These are phyloP conservation scores for Pleurotus platypus DNA, from an alignment of 768 basidiomycete species.

Conservation along the genomic window DNA sequence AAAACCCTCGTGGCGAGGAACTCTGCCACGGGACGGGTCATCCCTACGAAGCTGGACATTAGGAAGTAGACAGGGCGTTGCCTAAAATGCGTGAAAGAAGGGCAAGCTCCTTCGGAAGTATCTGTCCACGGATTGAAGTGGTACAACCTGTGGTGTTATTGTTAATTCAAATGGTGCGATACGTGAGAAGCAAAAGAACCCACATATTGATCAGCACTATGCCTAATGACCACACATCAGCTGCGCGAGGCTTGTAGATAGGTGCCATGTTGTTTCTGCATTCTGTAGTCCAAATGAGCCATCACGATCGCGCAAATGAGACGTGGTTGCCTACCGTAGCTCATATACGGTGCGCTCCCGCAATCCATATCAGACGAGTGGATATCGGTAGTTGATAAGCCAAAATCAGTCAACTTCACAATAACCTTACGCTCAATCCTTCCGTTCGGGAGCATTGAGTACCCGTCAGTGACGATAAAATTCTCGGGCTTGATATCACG, in stretches of 20 bases:
- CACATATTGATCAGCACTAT: conserved; percentile 99
- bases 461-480: conserved; percentile 90
- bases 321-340: conserved; percentile 64
- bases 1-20: conserved; percentile 86
- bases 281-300: conserved; percentile 46
- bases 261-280: conserved; percentile 97
- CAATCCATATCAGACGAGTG: conserved; percentile 97
- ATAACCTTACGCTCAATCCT: conserved; percentile 80
- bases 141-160: conserved; percentile 66
- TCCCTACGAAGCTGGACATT: conserved; percentile 85
- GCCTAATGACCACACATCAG: conserved; percentile 98
- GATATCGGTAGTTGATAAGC: conserved; percentile 84
- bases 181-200: conserved; percentile 21
- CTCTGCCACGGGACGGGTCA: conserved; percentile 82
- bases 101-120: conserved; percentile 75
- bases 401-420: conserved; percentile 97
- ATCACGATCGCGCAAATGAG: conserved; percentile 6
- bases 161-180: background rate
- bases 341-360: conserved; percentile 98
- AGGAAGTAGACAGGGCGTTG: conserved; percentile 82
- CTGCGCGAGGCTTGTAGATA: conserved; percentile 89
- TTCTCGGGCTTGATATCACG: conserved; percentile 99
- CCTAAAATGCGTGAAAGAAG: conserved; percentile 80
- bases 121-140: conserved; percentile 99
- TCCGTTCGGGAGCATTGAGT: conserved; percentile 48